These are phyloP conservation scores for Lachnellula cervina DNA, from an alignment of 2,329 filamentous ascomycete genomes.

Conservation along the genomic window DNA sequence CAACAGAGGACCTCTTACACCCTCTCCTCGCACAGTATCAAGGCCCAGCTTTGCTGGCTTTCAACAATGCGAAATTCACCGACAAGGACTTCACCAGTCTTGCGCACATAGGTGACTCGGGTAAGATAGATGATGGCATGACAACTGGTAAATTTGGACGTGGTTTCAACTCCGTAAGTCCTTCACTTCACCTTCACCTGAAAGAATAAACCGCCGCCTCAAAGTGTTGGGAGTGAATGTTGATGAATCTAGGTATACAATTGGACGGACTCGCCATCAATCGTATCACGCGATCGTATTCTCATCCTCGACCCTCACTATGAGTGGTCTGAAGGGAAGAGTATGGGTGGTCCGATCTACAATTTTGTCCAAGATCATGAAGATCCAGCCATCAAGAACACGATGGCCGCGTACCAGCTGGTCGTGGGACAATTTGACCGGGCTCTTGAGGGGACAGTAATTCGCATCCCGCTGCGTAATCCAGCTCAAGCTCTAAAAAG, in stretches of 20 bases:
- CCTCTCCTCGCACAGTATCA: constrained; percentile 29
- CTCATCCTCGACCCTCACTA: constrained; percentile 33
- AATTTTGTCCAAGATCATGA: constrained; percentile 27
- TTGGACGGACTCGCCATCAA: constrained; percentile 35
- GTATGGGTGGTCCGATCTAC: constrained; percentile 14
- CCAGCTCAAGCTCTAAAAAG: constrained; percentile 23
- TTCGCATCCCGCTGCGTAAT: constrained; percentile 33
- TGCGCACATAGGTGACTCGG: constrained; percentile 30
- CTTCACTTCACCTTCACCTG: background rate
- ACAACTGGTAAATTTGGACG: constrained; percentile 35
- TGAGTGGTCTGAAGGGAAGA: constrained; percentile 30
- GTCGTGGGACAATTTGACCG: constrained; percentile 18
- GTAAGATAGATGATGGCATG: constrained; percentile 28
- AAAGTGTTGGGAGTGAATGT: background rate
- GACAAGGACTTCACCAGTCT: constrained; percentile 30
- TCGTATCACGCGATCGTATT: constrained; percentile 29
- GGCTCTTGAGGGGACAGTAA: constrained; percentile 29
- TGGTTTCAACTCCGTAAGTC: constrained; percentile 33
- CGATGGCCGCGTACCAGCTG: constrained; percentile 29
- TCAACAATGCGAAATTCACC: constrained; percentile 31
- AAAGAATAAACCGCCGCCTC: background rate
- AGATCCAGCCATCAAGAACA: constrained; percentile 25
- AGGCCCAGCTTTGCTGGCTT: constrained; percentile 32
- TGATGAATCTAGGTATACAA: constrained; percentile 29
- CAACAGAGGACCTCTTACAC: constrained; percentile 24